Percentiles rank a stretch among this genome's conserved stretches.
Evolutionary conservation across 352 stramenopile species (phyloP).

Genomic region (Pythium periplocum): DNA sequence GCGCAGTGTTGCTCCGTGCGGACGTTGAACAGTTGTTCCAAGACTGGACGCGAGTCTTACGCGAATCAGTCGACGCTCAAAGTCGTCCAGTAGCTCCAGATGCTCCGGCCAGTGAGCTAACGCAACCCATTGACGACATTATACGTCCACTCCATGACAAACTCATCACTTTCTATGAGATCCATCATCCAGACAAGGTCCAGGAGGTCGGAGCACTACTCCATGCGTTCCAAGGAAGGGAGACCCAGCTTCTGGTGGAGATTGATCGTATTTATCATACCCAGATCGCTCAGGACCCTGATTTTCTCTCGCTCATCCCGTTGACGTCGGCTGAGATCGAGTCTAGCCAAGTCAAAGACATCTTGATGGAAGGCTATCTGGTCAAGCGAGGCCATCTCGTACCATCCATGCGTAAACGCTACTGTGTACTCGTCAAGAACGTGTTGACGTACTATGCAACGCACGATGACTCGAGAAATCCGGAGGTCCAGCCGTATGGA

Average conservation of each 20-base stretch:
- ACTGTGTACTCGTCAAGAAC: slow-evolving; percentile 54
- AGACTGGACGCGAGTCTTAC: slow-evolving; percentile 14
- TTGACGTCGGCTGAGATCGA: background rate
- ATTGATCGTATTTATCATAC: slow-evolving; percentile 70
- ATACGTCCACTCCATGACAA: slow-evolving; percentile 25
- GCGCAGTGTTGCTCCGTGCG: slow-evolving; percentile 17
- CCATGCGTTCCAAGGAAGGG: slow-evolving; percentile 46
- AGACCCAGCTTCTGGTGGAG: slow-evolving; percentile 41
- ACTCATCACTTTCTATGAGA: slow-evolving; percentile 83
- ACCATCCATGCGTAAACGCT: slow-evolving; percentile 72
- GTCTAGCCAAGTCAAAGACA: slow-evolving; percentile 7
- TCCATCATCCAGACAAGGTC: slow-evolving; percentile 84
- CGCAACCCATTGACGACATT: slow-evolving; percentile 1
- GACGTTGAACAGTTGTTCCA: slow-evolving; percentile 15
- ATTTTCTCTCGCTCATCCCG: slow-evolving; percentile 20
- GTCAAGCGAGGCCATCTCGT: slow-evolving; percentile 68
- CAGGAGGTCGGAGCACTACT: slow-evolving; percentile 64
- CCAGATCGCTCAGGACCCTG: slow-evolving; percentile 26
- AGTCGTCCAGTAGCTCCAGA: background rate
- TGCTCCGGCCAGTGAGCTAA: background rate
- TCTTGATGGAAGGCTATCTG: slow-evolving; percentile 74
- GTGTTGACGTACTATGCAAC: slow-evolving; percentile 62
- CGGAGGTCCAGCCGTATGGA: slow-evolving; percentile 17
- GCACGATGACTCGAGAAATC: slow-evolving; percentile 57
- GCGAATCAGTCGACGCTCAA: slow-evolving; percentile 8